Percentiles rank a stretch among this genome's conserved stretches.
phyloP scores from a whole-genome alignment of 116 monocot genomes.

The Papilionanthe hybrid region DNA sequence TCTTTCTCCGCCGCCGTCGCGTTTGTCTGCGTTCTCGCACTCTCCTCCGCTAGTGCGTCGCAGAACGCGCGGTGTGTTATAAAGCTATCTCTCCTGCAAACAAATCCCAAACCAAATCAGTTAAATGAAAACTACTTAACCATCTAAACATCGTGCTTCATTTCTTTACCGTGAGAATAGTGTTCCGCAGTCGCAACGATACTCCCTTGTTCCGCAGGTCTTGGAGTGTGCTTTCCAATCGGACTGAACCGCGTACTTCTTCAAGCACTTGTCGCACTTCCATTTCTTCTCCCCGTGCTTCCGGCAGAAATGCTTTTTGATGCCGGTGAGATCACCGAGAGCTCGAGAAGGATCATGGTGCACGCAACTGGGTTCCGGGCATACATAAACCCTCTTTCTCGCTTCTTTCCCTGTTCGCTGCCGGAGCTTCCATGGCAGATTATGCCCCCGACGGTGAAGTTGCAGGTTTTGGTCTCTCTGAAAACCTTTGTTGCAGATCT shows the following conservation, averaged over 20 bases:
- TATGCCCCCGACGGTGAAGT: slow-evolving; percentile 76
- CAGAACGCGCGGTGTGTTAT: slow-evolving; percentile 67
- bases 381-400: slow-evolving; percentile 71
- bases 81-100: slow-evolving; percentile 51
- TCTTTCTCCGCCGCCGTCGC: background rate
- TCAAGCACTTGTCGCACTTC: slow-evolving; percentile 97
- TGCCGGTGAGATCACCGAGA: slow-evolving; percentile 80
- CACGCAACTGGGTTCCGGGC: slow-evolving; percentile 70
- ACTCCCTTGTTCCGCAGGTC: slow-evolving; percentile 83
- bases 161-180: slow-evolving; percentile 63
- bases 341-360: slow-evolving; percentile 84
- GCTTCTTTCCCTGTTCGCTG: slow-evolving; percentile 68
- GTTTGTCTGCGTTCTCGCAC: slow-evolving; percentile 28
- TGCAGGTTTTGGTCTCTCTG: slow-evolving; percentile 87
- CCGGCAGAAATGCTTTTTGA: slow-evolving; percentile 88
- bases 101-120: background rate
- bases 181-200: slow-evolving; percentile 93
- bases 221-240: slow-evolving; percentile 92
- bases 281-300: slow-evolving; percentile 95
- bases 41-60: slow-evolving; percentile 59
- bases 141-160: background rate
- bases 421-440: slow-evolving; percentile 84
- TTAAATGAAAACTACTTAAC: background rate
- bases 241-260: slow-evolving; percentile 88
- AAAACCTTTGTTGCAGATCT: slow-evolving; percentile 92